Evolutionary conservation across 257 asterid genomes (phyloP).

Genomic region (Ajuga chamaepitys): DNA sequence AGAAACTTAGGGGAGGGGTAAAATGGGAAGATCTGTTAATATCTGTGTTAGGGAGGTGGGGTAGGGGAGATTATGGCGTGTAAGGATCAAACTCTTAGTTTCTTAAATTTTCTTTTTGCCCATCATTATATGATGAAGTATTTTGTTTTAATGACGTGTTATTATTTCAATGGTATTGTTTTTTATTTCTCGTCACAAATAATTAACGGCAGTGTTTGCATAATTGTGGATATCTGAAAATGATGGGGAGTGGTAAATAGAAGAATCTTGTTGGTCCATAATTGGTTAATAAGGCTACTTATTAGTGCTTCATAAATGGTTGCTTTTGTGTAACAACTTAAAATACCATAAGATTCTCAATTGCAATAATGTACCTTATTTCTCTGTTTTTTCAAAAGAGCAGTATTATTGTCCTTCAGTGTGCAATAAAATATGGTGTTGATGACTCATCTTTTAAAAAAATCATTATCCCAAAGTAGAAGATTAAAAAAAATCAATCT

Average conservation of each 20-base stretch:
- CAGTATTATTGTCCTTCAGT: too few relatives aligned
- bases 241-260: neutral
- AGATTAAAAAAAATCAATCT: too few relatives aligned
- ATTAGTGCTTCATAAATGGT: neutral
- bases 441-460: too few relatives aligned
- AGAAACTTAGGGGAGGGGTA: conserved; percentile 26
- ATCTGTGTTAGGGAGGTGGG: conserved; percentile 9
- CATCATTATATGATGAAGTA: conserved; percentile 17
- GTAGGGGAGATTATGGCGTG: conserved; percentile 13
- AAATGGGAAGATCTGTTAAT: conserved; percentile 37
- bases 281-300: neutral
- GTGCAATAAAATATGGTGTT: too few relatives aligned
- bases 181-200: neutral
- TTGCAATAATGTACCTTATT: neutral
- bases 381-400: too few relatives aligned
- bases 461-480: too few relatives aligned
- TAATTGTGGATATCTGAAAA: neutral
- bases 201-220: neutral
- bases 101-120: neutral
- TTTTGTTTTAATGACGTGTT: conserved; percentile 4
- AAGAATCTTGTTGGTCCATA: neutral
- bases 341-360: neutral
- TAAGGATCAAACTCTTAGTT: conserved; percentile 27
- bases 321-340: neutral
- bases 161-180: neutral